Base-by-base conservation (phyloP, 768 basidiomycete genomes). In the Cytidiella melzeri region DNA sequence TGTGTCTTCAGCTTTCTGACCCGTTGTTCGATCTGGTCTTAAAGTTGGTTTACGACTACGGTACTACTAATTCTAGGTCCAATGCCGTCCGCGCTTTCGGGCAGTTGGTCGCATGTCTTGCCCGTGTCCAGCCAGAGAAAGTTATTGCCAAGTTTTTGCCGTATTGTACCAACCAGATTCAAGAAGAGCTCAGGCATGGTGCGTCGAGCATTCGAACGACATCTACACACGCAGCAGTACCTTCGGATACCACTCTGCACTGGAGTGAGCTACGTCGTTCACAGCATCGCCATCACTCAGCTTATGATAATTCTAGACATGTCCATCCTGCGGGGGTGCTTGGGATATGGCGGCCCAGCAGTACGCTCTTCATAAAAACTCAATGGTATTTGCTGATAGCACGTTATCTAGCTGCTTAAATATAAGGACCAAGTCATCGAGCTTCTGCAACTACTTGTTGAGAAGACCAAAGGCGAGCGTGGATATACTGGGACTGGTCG, bases 21-120 rank as follows among this genome's bases (percentile, higher is more conserved):
- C 68, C 73, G 27, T 74, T 94, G 41, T 94, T 94, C 62, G 87
- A 90, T 60, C 77, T 92, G 43, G 86, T 90, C 11, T 71, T 97
- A 56, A 86, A 87, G 56, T 73, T 95, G 40, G 83, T 93, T 37
- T 86, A 75, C 58, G 83, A 93, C 46, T 95, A 96, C 61, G 87
- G 83, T 0, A 89, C 86, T n/a, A 82, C 87, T 2, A 92, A 92
- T 55, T 85, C 86, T 3, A 89, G 91, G 59, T 83, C 90, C 37
- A 97, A 96, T 64, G 81, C 90, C n/a, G 89, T 94, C 44, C 76
- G 84, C 52, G 88, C 92, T 3, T 87, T 96, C 55, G 90, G 91
- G 1, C 89, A 93, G 54, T 78, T 97, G 10, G 78, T 97, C 30
- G 80, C 84, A 15, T 89, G 87, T 56, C 74, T 97, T 24, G 87